Evolutionary conservation across 2,329 filamentous ascomycete species (phyloP), one percentile per base, ranked within the genome.

Genomic region (Massarina eburnea): DNA sequence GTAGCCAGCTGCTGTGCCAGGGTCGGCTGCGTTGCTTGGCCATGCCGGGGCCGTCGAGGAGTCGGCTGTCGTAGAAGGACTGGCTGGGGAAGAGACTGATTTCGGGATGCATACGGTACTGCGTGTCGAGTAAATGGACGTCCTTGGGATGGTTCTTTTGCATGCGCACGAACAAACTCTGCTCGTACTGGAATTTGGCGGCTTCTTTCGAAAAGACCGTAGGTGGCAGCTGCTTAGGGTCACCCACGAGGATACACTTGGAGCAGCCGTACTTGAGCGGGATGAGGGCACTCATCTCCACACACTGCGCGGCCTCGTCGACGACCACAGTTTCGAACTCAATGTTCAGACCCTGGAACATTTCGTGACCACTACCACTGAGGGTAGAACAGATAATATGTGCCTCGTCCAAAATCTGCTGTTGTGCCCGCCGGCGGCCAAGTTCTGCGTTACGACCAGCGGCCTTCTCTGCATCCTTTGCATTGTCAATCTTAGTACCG

Each of bases 301-400:
- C 95, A 69, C 92, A 99, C 77, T 99, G 94, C 14, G 94, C 94
- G 3, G 94, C 94, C 73, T 99, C 94, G 61, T 99, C 94, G 53
- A 99, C 96, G 58, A 99, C 89, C 55, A 99, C 94, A 0, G 94
- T 97, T 72, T 99, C 94, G 57, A 99, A 99, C 69, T 99, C 94
- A 41, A 99, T 90, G 59, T 89, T 91, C 45, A 99, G 74, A 58
- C 86, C 88, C 71, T 92, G 90, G 74, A 99, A 96, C 84, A 97
- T 95, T 57, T 99, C 94, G 63, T 99, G 95, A 3, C 94, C 94
- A 69, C 88, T 92, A 61, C 92, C 94, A 68, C 91, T 96, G 39
- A 99, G 83, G 0, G 94, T 99, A 33, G 92, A 89, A 70, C 94
- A 99, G 22, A 99, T 83, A 41, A 99, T 88, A 71, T 99, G 89